Base-by-base conservation (phyloP, 257 asterid genomes). In the Rehmannia glutinosa region DNA sequence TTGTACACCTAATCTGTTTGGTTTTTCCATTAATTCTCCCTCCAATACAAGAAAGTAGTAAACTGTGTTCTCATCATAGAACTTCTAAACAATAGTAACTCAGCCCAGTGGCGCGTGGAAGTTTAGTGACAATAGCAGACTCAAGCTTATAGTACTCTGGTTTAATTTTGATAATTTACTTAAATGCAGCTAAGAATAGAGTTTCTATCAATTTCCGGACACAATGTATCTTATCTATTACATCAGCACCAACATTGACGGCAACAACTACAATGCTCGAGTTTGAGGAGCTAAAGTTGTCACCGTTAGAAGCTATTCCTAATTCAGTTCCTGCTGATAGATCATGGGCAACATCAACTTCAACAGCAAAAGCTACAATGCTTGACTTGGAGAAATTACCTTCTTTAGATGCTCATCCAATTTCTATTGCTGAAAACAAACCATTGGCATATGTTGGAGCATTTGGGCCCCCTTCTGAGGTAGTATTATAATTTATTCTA, bases 121-220 rank as follows among this genome's bases (percentile, higher is more conserved):
- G 36, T 68, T 21, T 61, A 50, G 42, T 69, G 47, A 25, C 39
- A 19, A 43, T 55, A 19, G 52, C 42, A 46, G 51, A 25, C 58
- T 39, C n/a, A 10, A 51, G 59, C 68, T 20, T 68, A n/a, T 47
- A 62, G 51, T 49, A 38, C 66, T 53, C 38, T 66, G 59, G 61
- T 63, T 53, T 62, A 23, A 69, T 75, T 43, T 64, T 57, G 45
- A 47, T 72, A 25, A 52, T 78, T 60, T 28, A 50, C 46, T 42
- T 56, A 36, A 78, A 69, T 86, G 87, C 97, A 93, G 99, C 95
- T 35, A 93, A 84, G 77, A 72, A 66, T 68, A 84, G 87, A 76
- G 96, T 81, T n/a, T 32, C 82, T 23, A 66, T 73, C 62, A 68
- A 62, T 71, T 75, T 79, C 54, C 85, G 86, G 77, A 75, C 92